Evolutionary conservation across 1,284 basidiomycete species (phyloP).

Genomic region (Ganoderma leucocontextum): DNA sequence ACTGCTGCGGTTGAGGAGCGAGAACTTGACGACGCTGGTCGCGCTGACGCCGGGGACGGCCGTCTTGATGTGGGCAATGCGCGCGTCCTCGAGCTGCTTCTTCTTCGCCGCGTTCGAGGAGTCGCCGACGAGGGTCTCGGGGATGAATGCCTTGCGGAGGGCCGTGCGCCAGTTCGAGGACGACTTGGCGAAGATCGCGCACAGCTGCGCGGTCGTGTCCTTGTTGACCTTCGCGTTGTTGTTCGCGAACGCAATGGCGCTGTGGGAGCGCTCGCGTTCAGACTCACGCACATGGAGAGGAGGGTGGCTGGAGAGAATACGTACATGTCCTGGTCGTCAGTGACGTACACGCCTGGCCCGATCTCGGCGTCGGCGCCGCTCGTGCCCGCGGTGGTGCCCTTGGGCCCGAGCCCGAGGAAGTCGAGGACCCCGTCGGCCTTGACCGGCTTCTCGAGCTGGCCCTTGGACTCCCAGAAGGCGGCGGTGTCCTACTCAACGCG

Average conservation of each 20-base stretch:
- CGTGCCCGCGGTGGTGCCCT: not conserved
- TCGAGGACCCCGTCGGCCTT: not conserved
- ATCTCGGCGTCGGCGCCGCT: slow-evolving; percentile 13
- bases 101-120: not conserved
- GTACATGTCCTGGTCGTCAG: slow-evolving; percentile 10
- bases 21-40: slow-evolving; percentile 7
- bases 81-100: not conserved
- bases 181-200: slow-evolving; percentile 12
- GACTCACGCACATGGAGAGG: not conserved
- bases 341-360: slow-evolving; percentile 10
- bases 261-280: not conserved
- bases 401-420: slow-evolving; percentile 4
- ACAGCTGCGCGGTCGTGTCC: slow-evolving; percentile 1
- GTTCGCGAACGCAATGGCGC: slow-evolving; percentile 10
- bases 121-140: slow-evolving; percentile 12
- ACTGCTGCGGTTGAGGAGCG: slow-evolving; percentile 6
- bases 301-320: not conserved
- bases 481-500: not conserved
- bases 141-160: slow-evolving; percentile 8
- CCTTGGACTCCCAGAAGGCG: not conserved
- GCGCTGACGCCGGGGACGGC: slow-evolving; percentile 9
- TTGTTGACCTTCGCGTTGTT: slow-evolving; percentile 8
- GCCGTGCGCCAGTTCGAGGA: slow-evolving; percentile 3
- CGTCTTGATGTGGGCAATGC: not conserved
- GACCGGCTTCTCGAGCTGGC: slow-evolving; percentile 4